Evolutionary conservation across 345 rosid genomes (phyloP), one percentile per base, ranked within the genome.

Genomic region (Citrus sp.): DNA sequence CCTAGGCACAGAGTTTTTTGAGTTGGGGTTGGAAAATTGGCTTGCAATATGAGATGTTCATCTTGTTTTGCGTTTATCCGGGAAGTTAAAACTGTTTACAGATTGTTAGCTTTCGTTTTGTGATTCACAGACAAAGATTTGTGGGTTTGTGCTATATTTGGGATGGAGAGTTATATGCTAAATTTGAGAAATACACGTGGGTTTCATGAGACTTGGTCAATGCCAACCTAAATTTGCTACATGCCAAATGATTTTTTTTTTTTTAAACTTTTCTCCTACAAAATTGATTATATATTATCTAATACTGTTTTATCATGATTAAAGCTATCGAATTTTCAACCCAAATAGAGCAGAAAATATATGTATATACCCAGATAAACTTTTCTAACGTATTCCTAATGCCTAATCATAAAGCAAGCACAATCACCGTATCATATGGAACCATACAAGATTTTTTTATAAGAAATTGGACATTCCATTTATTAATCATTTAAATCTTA

Each of bases 81-180:
- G 64, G 24, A 66, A 56, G 72, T n/a, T 76, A 54, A 65, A 66
- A 24, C 32, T 22, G 24, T n/a, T 34, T 32, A 76, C 78, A 65
- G n/a, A 55, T 27, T 18, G 25, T 67, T 67, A n/a, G 73, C 66
- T 18, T 77, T 55, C 66, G 12, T 16, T 67, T 77, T 77, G 79
- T 77, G 73, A 77, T 67, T 67, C 28, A 67, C 73, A 56, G 37
- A 51, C 27, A 63, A 13, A 14, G 78, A n/a, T 51, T 14, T 34
- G 54, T 34, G 28, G 63, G 61, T 21, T 63, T 19, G 18, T 67
- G 13, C 73, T 76, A 76, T 54, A 66, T 76, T 66, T 76, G 72
- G 79, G 34, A 18, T 9, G 59, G 61, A 46, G 3, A 28, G 46
- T 75, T 13, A 51, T 1, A 13, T 12, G 34, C 71, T 51, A 49